Evolutionary conservation across 768 basidiomycete species (phyloP), one percentile per base, ranked within the genome.

Genomic region (Leccinum broughii): DNA sequence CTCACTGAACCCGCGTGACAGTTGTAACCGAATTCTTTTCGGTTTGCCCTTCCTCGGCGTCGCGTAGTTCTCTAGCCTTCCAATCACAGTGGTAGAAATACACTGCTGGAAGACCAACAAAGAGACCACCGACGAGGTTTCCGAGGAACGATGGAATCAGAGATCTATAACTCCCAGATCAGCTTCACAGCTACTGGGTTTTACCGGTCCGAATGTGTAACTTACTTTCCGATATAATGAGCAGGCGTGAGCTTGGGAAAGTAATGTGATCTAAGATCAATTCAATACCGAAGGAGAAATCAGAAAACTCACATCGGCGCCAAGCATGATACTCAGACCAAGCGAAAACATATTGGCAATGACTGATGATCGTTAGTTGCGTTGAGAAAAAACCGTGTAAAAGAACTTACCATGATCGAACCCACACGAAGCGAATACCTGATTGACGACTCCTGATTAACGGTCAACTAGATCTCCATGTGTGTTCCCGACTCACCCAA

Each of bases 301-400:
- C 24, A 20, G 11, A 46, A 13, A 13, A 74, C 85, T 65, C 69
- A 88, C 88, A 54, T 83, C 72, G 26, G 86, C 85, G 22, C 85
- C 81, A 66, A 89, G 85, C 81, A 90, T 85, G 35, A 90, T 89
- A 11, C 86, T 80, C 39, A 90, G 70, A 0, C 87, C 86, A 6
- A 90, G 74, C 4, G 84, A 88, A 70, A 85, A 90, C 89, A 90
- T 90, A 67, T 90, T 90, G 20, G 89, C 89, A 24, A 88, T 75
- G 11, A 88, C 87, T 87, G 50, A 41, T 24, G 26, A 51, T 35
- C 15, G 51, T 56, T 41, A 61, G 26, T 5, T 4, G 26, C 6
- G 4, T 15, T 20, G 13, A 49, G 37, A 32, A 14, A 28, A 28
- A 50, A 9, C 15, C n/a, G 44, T 46, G n/a, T 14, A 35, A 54